These are phyloP conservation scores for Lindgomyces ingoldianus DNA, from an alignment of 495 filamentous ascomycete genomes.

Conservation along the genomic window DNA sequence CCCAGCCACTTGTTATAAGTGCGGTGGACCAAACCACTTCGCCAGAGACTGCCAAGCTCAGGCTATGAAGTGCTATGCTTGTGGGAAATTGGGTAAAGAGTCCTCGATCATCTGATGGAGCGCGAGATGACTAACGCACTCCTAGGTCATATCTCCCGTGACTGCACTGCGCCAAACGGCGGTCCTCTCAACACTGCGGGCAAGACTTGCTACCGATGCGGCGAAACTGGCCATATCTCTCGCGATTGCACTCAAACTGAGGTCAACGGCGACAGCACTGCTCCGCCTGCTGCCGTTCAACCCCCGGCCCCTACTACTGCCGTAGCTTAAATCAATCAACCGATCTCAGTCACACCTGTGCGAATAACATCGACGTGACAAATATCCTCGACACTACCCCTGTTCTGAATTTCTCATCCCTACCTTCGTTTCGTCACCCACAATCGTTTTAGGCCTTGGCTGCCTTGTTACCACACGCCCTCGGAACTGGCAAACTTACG, in stretches of 20 bases:
- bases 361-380: conserved; percentile 10
- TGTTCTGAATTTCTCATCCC: conserved; percentile 32
- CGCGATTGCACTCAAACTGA: conserved; percentile 79
- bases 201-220: conserved; percentile 98
- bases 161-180: conserved; percentile 96
- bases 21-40: conserved; percentile 97
- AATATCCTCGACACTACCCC: background rate
- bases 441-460: conserved; percentile 35
- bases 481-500: conserved; percentile 33
- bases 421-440: conserved; percentile 23
- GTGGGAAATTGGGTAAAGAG: conserved; percentile 75
- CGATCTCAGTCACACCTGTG: background rate
- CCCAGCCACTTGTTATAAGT: conserved; percentile 97
- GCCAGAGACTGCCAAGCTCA: conserved; percentile 98
- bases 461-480: conserved; percentile 31
- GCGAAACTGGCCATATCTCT: conserved; percentile 92
- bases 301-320: conserved; percentile 39
- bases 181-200: conserved; percentile 92
- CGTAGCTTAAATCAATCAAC: conserved; percentile 54
- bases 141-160: conserved; percentile 83
- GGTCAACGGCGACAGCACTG: conserved; percentile 50
- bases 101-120: background rate
- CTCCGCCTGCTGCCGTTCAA: conserved; percentile 41
- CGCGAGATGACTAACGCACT: background rate
- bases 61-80: conserved; percentile 99